Evolutionary conservation across 495 filamentous ascomycete species (phyloP).

Genomic region (Penicillium daleae): DNA sequence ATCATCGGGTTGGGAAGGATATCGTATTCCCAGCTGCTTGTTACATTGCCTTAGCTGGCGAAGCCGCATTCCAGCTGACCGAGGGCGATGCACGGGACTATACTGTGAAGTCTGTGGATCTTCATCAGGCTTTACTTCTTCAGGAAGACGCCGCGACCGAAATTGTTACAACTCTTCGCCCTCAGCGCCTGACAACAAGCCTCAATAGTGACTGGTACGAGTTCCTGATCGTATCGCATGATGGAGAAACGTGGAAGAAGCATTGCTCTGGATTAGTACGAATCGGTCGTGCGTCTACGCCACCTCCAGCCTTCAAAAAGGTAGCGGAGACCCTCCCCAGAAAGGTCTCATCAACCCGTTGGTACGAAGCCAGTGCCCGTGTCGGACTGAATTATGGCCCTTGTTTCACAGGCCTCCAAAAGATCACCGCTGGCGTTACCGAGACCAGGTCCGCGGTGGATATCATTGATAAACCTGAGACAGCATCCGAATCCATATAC

Average conservation of each 20-base stretch:
- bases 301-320: neutral
- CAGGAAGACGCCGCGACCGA: conserved; percentile 17
- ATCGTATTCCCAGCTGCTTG: conserved; percentile 54
- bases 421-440: conserved; percentile 26
- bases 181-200: conserved; percentile 34
- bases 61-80: conserved; percentile 44
- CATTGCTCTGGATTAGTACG: neutral
- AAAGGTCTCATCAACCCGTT: conserved; percentile 20
- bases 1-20: conserved; percentile 43
- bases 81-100: neutral
- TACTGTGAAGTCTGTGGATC: neutral
- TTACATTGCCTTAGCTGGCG: conserved; percentile 51
- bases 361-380: conserved; percentile 40
- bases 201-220: conserved; percentile 49
- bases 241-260: conserved; percentile 28
- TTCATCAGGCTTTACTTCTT: neutral
- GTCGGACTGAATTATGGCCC: conserved; percentile 44
- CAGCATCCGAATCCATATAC: conserved; percentile 19
- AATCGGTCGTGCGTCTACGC: neutral
- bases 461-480: neutral
- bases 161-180: conserved; percentile 44
- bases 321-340: conserved; percentile 2
- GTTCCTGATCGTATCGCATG: conserved; percentile 48
- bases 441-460: neutral
- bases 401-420: conserved; percentile 28